phyloP scores from a whole-genome alignment of 192 early-diverging fungal species.

The Funneliformis geosporum region DNA sequence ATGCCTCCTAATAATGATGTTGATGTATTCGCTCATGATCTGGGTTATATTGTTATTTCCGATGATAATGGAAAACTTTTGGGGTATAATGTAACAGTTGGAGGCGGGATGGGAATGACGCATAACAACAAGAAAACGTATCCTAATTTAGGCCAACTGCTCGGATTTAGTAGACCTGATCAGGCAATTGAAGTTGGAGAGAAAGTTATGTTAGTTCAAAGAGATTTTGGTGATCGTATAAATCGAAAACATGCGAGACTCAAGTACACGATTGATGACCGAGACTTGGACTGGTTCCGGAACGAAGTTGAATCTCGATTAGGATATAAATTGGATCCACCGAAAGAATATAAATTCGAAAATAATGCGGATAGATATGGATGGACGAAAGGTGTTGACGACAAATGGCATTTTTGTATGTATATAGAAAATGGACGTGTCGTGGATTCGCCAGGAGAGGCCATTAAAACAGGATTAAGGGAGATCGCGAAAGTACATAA shows the following conservation, averaged over 20 bases:
- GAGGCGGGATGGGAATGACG: conserved; percentile 98
- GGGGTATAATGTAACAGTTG: conserved; percentile 93
- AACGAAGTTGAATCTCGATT: conserved; percentile 79
- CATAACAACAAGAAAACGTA: conserved; percentile 98
- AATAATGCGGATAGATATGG: conserved; percentile 95
- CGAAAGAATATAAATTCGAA: conserved; percentile 76
- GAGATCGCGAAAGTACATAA: conserved; percentile 74
- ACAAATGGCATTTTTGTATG: conserved; percentile 80
- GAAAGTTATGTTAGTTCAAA: conserved; percentile 89
- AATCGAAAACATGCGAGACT: conserved; percentile 98
- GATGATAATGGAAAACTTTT: conserved; percentile 70
- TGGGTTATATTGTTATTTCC: conserved; percentile 90
- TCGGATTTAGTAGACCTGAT: conserved; percentile 82
- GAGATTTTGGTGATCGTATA: conserved; percentile 93
- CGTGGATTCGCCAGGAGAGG: conserved; percentile 73
- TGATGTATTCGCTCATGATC: conserved; percentile 93
- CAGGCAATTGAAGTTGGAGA: conserved; percentile 81
- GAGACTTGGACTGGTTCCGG: conserved; percentile 90
- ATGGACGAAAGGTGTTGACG: conserved; percentile 75
- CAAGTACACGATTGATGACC: conserved; percentile 98
- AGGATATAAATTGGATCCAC: conserved; percentile 68
- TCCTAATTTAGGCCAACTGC: conserved; percentile 75
- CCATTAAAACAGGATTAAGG: conserved; percentile 75
- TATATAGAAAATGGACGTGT: conserved; percentile 93
- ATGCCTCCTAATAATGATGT: conserved; percentile 97